Base-by-base conservation (phyloP, 768 basidiomycete genomes). In the Xerocomellus intermedius region DNA sequence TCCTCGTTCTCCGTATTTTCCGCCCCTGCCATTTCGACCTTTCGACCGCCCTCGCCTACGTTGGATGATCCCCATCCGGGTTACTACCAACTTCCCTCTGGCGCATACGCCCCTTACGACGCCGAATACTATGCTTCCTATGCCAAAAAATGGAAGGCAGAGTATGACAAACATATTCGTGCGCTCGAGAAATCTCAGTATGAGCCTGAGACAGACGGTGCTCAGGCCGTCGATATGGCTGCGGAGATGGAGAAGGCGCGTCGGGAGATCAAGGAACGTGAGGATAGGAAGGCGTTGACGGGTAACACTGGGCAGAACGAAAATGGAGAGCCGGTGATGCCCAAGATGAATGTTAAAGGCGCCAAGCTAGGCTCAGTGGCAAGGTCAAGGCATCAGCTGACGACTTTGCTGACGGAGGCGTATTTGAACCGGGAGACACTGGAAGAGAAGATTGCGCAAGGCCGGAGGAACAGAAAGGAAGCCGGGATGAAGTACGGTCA, bases 401-500 rank as follows among this genome's bases (percentile, higher is more conserved):
- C 90, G 6, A 89, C 91, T 0, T 74, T 94, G 50, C 77, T 94
- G 42, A 86, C 82, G 38, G 89, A 94, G 53, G 92, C 92, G 1
- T 93, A 91, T 65, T 71, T 84, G 66, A 94, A 94, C 64, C 83
- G 91, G 32, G 91, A 91, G 50, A 84, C 81, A 0, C 63, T 94
- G 58, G 92, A 94, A 68, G 91, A 92, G 56, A 84, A 74, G 73
- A 91, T 94, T 60, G 91, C 92, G 0, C 84, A 91, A 69, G 91
- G 86, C 2, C 79, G 85, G 57, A 77, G 88, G 57, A 94, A 94
- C 64, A 79, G 91, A 57, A 94, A 94, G 68, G 89, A 92, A 65
- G 91, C 92, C 0, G 92, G 92, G 10, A 93, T 91, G 72, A 94
- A 94, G 79, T 94, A 94, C 62, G 92, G 92, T 87, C 62, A 56